Base-by-base conservation (phyloP, 2,329 filamentous ascomycete species). In the Pseudocercospora fijiensis region DNA sequence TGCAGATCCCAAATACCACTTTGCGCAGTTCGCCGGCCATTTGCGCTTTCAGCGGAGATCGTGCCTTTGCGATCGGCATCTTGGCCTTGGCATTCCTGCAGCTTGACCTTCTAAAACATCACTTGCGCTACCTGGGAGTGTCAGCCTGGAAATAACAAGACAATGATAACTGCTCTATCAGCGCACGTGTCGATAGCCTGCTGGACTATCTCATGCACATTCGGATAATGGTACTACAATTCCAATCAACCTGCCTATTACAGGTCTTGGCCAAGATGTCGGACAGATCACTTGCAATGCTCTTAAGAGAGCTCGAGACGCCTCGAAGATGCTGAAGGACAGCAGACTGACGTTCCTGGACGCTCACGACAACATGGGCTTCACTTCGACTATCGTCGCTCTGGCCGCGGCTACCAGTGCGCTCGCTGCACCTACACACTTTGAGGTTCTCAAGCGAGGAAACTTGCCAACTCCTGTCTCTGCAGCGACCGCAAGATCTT, bases 381-480 rank as follows among this genome's bases (percentile, higher is more conserved):
- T 70, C 61, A 70, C 60, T 27, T 58, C 67, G 33, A 43, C 64
- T 45, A 45, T 71, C 30, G 18, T 68, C 47, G 62, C 70, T 45
- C 62, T 72, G 41, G 58, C 68, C 28, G 67, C 67, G 2, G 66
- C 68, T 9, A 67, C 62, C 47, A 51, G 59, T 13, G 67, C 64
- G 20, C 9, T 72, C 11, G 71, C 72, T 22, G 71, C 71, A 1
- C 71, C 72, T 16, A 53, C 68, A 51, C 61, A 68, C 37, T 52
- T 66, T 7, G 58, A 58, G 11, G 45, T 68, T 18, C 43, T 61
- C 13, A 66, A 68, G 45, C 66, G 72, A 58, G 72, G 72, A 60
- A 73, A 74, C 57, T 67, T 74, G 4, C 71, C 71, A 33, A 70
- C 67, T 0, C 71, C 72, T 13, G 63, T 74, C 53, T 69, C 71